These are phyloP conservation scores for Hymenoscyphus albidus DNA, from an alignment of 2,329 filamentous ascomycete genomes.

Conservation along the genomic window DNA sequence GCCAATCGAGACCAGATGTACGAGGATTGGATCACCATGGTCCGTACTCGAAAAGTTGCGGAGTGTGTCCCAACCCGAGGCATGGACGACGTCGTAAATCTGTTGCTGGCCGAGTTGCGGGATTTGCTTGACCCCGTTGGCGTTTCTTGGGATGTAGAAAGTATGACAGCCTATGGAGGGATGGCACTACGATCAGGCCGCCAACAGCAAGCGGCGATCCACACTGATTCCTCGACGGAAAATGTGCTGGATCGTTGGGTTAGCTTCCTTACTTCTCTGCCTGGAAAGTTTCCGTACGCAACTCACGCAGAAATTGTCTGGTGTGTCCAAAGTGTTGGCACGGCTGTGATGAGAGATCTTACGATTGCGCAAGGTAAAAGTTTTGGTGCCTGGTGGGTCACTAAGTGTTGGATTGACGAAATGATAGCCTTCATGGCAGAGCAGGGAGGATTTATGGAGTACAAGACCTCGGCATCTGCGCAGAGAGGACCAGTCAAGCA, in stretches of 20 bases:
- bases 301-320: slow-evolving; percentile 69
- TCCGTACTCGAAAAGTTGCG: slow-evolving; percentile 58
- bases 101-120: slow-evolving; percentile 64
- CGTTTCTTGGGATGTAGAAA: slow-evolving; percentile 62
- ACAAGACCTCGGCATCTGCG: slow-evolving; percentile 42
- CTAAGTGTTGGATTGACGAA: slow-evolving; percentile 93
- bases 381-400: slow-evolving; percentile 92
- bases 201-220: slow-evolving; percentile 39
- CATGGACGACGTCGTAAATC: slow-evolving; percentile 63
- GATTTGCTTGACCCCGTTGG: slow-evolving; percentile 65
- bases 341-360: slow-evolving; percentile 74
- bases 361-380: slow-evolving; percentile 74
- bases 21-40: slow-evolving; percentile 75
- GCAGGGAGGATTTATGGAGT: slow-evolving; percentile 80
- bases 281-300: slow-evolving; percentile 69
- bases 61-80: slow-evolving; percentile 59
- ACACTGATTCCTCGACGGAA: slow-evolving; percentile 45
- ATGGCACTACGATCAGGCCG: slow-evolving; percentile 46
- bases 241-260: slow-evolving; percentile 79
- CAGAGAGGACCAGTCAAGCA: slow-evolving; percentile 24
- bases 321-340: slow-evolving; percentile 71
- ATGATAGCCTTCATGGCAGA: slow-evolving; percentile 89
- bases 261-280: slow-evolving; percentile 64
- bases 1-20: slow-evolving; percentile 95
- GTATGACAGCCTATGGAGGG: slow-evolving; percentile 57